Evolutionary conservation across 306 rosid species (phyloP).

Genomic region (Elaeagnus macrophylla): DNA sequence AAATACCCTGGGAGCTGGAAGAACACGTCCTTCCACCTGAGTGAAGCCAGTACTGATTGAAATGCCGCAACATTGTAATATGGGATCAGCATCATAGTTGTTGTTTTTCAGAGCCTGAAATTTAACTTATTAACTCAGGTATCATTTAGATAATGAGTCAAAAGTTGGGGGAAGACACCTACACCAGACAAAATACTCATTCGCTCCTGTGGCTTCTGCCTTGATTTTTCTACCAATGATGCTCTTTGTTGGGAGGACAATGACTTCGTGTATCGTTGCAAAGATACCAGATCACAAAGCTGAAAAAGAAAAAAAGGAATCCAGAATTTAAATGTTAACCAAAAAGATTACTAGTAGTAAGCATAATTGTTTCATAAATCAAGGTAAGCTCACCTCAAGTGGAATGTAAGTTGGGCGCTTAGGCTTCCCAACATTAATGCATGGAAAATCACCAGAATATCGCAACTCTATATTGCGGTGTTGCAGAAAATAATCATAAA

Average conservation of each 20-base stretch:
- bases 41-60: constrained; percentile 39
- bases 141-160: not conserved
- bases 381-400: constrained; percentile 43
- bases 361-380: not conserved
- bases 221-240: constrained; percentile 79
- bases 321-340: too few species aligned
- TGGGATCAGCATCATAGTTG: constrained; percentile 63
- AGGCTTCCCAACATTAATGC: constrained; percentile 90
- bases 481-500: constrained; percentile 70
- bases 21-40: constrained; percentile 80
- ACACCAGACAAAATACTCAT: constrained; percentile 65
- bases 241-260: constrained; percentile 70
- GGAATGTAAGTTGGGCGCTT: constrained; percentile 87
- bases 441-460: constrained; percentile 68
- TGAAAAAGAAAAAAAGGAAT: constrained; percentile 9
- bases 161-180: constrained; percentile 12
- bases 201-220: constrained; percentile 89
- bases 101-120: constrained; percentile 60
- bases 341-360: not conserved
- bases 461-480: constrained; percentile 45
- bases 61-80: constrained; percentile 63
- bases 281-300: constrained; percentile 71
- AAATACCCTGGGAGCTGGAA: constrained; percentile 74
- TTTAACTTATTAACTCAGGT: not conserved
- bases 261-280: constrained; percentile 83